Conservation (phyloP, 2,329 filamentous ascomycete genomes). For the Botrytis paeoniae region DNA sequence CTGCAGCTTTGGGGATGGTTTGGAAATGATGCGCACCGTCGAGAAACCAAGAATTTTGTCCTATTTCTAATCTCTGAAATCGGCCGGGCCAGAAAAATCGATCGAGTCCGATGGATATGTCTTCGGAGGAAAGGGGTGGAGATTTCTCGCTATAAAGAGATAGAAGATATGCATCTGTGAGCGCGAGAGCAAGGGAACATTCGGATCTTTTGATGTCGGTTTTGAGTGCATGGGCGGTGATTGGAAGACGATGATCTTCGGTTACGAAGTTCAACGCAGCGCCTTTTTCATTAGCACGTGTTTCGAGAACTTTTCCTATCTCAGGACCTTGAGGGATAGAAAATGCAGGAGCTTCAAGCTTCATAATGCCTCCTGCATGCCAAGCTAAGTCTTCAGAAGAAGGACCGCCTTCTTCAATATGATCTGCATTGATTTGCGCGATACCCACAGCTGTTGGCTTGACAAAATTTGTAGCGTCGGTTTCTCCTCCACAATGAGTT, state of each 20-base stretch:
- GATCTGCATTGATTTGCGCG: conserved; percentile 63
- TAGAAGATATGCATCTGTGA: conserved; percentile 43
- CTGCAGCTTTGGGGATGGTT: conserved; percentile 74
- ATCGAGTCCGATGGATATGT: conserved; percentile 59
- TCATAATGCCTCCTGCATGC: conserved; percentile 72
- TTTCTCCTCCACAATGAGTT: conserved; percentile 63
- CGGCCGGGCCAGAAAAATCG: conserved; percentile 74
- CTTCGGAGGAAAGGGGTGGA: conserved; percentile 56
- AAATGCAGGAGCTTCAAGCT: conserved; percentile 56
- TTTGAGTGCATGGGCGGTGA: conserved; percentile 37
- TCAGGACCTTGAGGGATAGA: conserved; percentile 50
- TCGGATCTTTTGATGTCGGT: conserved; percentile 58
- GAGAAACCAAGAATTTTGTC: conserved; percentile 34
- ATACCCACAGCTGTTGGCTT: conserved; percentile 56
- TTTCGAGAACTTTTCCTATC: conserved; percentile 45
- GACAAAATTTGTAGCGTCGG: conserved; percentile 63
- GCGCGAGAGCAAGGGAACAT: conserved; percentile 47
- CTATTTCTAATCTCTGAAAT: conserved; percentile 59
- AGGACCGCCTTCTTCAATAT: conserved; percentile 57
- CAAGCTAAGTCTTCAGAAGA: conserved; percentile 64
- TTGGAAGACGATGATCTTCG: conserved; percentile 25
- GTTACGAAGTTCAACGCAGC: conserved; percentile 39
- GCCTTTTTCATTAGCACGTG: conserved; percentile 49
- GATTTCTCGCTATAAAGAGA: conserved; percentile 40
- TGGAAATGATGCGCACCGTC: conserved; percentile 51